Evolutionary conservation across 768 basidiomycete genomes (phyloP).

Genomic region (Kwoniella bestiolae): DNA sequence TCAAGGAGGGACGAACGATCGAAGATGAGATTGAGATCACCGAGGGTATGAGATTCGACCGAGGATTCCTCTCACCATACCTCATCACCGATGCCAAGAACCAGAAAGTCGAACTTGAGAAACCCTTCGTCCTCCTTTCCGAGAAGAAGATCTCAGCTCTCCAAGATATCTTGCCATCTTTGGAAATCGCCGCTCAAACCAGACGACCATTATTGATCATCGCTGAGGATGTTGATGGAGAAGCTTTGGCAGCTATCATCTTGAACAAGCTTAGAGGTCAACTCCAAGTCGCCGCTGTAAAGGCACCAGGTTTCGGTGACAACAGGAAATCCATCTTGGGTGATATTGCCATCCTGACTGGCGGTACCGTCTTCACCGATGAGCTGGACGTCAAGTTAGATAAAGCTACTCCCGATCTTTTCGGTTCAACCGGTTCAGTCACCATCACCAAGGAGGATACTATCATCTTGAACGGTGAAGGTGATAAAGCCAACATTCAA

Average conservation of each 20-base stretch:
- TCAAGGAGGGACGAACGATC: constrained; percentile 97
- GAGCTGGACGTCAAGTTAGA: constrained; percentile 98
- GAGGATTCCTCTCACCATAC: constrained; percentile 96
- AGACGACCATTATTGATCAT: constrained; percentile 93
- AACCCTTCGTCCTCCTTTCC: constrained; percentile 86
- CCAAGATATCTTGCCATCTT: constrained; percentile 91
- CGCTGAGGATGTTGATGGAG: constrained; percentile 96
- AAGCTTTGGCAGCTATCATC: constrained; percentile 95
- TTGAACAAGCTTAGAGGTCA: constrained; percentile 99
- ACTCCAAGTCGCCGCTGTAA: constrained; percentile 89
- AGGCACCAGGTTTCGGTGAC: constrained; percentile 96
- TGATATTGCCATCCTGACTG: constrained; percentile 94
- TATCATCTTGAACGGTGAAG: constrained; percentile 90
- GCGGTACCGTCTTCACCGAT: constrained; percentile 95
- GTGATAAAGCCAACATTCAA: constrained; percentile 84
- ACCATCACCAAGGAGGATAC: constrained; percentile 98
- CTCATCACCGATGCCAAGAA: constrained; percentile 97
- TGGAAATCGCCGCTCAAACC: constrained; percentile 65
- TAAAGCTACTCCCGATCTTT: constrained; percentile 80
- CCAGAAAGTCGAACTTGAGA: constrained; percentile 96
- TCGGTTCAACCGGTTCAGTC: constrained; percentile 87
- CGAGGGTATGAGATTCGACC: constrained; percentile 99
- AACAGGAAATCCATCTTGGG: constrained; percentile 98
- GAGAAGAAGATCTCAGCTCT: constrained; percentile 98
- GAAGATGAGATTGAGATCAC: constrained; percentile 99